Percentiles rank a stretch among this genome's conserved stretches.
Conservation (phyloP, 768 basidiomycete genomes). For the Boletus barrowsii region DNA sequence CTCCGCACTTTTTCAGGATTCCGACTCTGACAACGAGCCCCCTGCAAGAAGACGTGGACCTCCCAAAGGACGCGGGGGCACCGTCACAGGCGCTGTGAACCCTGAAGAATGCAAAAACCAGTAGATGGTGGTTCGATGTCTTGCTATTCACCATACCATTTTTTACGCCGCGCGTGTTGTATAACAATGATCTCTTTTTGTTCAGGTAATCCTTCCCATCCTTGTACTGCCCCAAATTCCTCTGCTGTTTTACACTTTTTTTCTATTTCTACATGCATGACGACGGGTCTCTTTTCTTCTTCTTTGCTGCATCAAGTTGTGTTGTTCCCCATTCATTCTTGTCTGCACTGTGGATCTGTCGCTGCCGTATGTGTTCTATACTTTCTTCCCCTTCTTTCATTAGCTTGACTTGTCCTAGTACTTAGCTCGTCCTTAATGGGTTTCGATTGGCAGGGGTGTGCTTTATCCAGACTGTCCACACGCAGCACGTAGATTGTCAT, state of each 20-base stretch:
- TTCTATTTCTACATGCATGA: background rate
- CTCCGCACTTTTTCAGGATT: conserved; percentile 44
- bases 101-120: conserved; percentile 93
- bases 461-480: no score
- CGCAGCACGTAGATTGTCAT: no score
- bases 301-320: background rate
- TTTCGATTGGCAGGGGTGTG: background rate
- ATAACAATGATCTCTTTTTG: conserved; percentile 11
- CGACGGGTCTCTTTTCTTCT: background rate
- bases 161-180: conserved; percentile 9
- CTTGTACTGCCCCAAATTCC: conserved; percentile 8
- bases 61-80: conserved; percentile 53
- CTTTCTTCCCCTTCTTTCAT: background rate
- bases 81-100: conserved; percentile 40
- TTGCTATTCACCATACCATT: conserved; percentile 19
- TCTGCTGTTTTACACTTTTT: background rate
- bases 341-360: conserved; percentile 6
- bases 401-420: conserved; percentile 9
- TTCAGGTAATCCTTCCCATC: conserved; percentile 8
- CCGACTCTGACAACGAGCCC: conserved; percentile 64
- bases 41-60: conserved; percentile 57
- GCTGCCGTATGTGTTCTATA: conserved; percentile 12
- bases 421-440: conserved; percentile 22
- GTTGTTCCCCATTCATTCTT: background rate
- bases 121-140: conserved; percentile 37